Evolutionary conservation across 495 filamentous ascomycete species (phyloP).

Genomic region (Penicillium fimorum): DNA sequence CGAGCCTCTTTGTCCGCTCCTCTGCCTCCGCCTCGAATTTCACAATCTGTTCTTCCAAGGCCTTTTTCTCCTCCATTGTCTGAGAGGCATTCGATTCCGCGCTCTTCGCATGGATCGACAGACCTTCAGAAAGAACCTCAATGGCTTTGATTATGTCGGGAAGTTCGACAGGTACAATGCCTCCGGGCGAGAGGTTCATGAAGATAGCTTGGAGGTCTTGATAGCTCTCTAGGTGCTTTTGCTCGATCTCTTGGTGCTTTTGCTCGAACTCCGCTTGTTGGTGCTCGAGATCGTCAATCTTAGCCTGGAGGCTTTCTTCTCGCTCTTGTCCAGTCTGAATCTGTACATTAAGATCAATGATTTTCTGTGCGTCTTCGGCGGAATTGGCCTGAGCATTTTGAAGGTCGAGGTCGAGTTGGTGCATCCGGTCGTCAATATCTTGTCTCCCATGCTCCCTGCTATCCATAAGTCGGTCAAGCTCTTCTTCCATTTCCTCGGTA

Average conservation of each 20-base stretch:
- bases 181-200: constrained; percentile 57
- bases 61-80: constrained; percentile 40
- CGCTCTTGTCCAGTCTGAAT: constrained; percentile 53
- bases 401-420: constrained; percentile 67
- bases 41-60: constrained; percentile 49
- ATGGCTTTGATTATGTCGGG: constrained; percentile 61
- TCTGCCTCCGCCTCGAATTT: constrained; percentile 43
- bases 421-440: constrained; percentile 64
- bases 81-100: constrained; percentile 41
- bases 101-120: constrained; percentile 46
- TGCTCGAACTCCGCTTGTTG: constrained; percentile 46
- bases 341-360: constrained; percentile 41
- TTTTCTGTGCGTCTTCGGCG: constrained; percentile 55
- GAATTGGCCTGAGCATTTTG: constrained; percentile 57
- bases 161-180: constrained; percentile 55
- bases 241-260: constrained; percentile 50
- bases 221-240: constrained; percentile 51
- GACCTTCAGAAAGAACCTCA: constrained; percentile 57
- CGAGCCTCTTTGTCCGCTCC: constrained; percentile 46
- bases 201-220: constrained; percentile 61
- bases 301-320: constrained; percentile 42
- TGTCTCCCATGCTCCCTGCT: constrained; percentile 75
- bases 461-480: constrained; percentile 80
- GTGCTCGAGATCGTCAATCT: constrained; percentile 50
- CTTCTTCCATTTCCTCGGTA: constrained; percentile 85